Percentiles rank a stretch among this genome's conserved stretches.
Conservation (phyloP, 2,329 filamentous ascomycete genomes). For the Xylaria polymorpha region DNA sequence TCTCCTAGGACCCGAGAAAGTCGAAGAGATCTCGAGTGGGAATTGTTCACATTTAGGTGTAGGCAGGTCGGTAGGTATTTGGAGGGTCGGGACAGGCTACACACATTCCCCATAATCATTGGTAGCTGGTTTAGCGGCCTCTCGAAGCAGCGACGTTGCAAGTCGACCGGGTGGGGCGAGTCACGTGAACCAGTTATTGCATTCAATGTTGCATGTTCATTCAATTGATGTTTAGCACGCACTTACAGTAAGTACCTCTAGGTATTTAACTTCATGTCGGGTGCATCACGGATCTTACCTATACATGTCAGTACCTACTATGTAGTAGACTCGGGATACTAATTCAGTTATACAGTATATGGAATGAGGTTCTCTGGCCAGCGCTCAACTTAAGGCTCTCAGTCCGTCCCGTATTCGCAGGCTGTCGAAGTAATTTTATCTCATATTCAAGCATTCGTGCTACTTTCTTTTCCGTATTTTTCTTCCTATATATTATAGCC, state of each 20-base stretch:
- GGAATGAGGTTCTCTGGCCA: background rate
- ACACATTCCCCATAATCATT: constrained; percentile 27
- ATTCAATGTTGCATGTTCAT: background rate
- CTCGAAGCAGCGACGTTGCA: constrained; percentile 49
- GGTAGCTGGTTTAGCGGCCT: constrained; percentile 35
- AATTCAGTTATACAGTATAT: background rate
- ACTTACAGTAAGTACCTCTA: background rate
- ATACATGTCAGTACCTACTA: constrained; percentile 1
- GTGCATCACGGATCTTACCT: no score
- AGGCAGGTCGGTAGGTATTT: constrained; percentile 32
- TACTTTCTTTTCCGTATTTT: background rate
- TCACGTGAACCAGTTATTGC: constrained; percentile 30
- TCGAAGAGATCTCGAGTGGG: constrained; percentile 46
- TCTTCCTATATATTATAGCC: background rate
- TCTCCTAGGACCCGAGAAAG: constrained; percentile 42
- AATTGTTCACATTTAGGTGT: constrained; percentile 28
- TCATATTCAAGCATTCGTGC: background rate
- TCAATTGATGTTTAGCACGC: no score
- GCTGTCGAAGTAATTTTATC: background rate
- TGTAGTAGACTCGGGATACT: no score
- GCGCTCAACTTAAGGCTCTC: background rate
- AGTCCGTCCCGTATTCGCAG: background rate
- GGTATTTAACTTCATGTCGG: no score
- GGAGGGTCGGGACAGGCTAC: constrained; percentile 41
- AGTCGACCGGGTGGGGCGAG: constrained; percentile 34